A percentile compares a stretch with the other conserved stretches of the same genome.
These are phyloP conservation scores for Fraxinus paxiana DNA, from an alignment of 305 asterid genomes.

Conservation along the genomic window DNA sequence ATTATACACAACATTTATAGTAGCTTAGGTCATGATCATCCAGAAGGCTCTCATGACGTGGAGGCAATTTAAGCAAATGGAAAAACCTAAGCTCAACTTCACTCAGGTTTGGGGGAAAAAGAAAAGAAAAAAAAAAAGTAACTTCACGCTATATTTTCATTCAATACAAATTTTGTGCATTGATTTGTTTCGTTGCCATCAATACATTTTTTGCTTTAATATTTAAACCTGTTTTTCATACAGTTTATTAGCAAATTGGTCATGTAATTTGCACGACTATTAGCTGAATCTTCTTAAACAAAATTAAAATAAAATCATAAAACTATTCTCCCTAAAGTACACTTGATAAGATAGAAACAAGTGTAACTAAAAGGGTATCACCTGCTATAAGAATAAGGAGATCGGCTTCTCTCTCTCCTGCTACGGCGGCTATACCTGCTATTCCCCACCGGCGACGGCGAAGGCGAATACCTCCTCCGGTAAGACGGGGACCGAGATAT, in stretches of 20 bases:
- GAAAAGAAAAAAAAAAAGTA: background rate
- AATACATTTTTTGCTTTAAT: background rate
- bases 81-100: background rate
- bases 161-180: background rate
- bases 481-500: constrained; percentile 76
- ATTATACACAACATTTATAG: constrained; percentile 27
- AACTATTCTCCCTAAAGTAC: background rate
- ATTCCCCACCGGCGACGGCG: constrained; percentile 69
- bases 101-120: background rate
- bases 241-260: background rate
- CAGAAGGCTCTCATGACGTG: constrained; percentile 5
- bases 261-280: background rate
- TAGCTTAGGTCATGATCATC: constrained; percentile 22
- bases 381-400: constrained; percentile 85
- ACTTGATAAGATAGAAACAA: constrained; percentile 23
- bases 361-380: constrained; percentile 72
- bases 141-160: background rate
- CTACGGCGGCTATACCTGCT: constrained; percentile 66
- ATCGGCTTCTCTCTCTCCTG: constrained; percentile 81
- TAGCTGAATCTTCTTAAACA: background rate
- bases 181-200: background rate
- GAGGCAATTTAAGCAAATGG: constrained; percentile 18
- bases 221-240: background rate
- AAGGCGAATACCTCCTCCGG: constrained; percentile 69
- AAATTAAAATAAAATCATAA: background rate